Conservation (phyloP, 2,329 filamentous ascomycete genomes). For the Diaporthe ilicicola region DNA sequence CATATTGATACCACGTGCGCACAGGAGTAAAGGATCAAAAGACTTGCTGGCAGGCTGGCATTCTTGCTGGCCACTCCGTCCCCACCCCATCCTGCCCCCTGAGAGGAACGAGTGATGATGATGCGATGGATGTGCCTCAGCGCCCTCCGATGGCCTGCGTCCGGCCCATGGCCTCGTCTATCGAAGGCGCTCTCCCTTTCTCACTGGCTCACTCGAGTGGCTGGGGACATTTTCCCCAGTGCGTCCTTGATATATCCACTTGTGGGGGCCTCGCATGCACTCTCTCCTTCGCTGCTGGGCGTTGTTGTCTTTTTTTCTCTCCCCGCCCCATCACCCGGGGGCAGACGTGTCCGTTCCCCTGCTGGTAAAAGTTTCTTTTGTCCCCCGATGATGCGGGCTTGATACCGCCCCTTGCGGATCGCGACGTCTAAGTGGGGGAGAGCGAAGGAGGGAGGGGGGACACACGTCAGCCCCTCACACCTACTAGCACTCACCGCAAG, state of each 20-base stretch:
- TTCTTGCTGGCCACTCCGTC: neutral
- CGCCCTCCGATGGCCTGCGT: neutral
- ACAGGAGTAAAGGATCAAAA: neutral
- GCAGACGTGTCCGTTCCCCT: neutral
- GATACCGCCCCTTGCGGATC: slow-evolving; percentile 4
- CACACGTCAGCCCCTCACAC: neutral
- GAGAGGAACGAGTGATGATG: too few species aligned
- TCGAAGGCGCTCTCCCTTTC: neutral
- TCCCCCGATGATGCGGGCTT: neutral
- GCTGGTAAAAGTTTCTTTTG: too few species aligned
- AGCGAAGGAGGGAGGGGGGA: neutral
- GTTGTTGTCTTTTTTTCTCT: neutral
- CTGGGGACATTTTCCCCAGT: neutral
- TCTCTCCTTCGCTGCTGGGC: neutral
- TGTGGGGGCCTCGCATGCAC: neutral
- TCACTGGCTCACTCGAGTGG: neutral
- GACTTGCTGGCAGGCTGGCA: neutral
- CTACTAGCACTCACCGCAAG: neutral
- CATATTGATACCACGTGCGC: neutral
- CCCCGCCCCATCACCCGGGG: neutral
- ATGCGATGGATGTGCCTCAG: neutral
- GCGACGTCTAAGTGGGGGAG: neutral
- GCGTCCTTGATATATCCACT: neutral
- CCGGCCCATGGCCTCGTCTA: neutral
- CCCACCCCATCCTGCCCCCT: neutral